Base-by-base conservation (phyloP, 305 asterid species). In the Fraxinus sp. region DNA sequence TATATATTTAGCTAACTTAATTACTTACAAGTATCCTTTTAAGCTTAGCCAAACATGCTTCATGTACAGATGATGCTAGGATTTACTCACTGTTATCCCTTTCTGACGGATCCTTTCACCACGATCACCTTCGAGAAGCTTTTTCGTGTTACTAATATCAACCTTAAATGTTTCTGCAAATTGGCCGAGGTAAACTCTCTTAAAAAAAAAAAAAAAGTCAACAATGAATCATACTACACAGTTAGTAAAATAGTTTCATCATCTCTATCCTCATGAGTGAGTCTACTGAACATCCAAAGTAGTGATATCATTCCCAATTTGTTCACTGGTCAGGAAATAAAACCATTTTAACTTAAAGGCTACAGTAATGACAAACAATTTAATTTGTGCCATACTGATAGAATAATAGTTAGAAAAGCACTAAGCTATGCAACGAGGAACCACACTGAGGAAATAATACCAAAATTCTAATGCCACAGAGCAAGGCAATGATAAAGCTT, bases 91-190 rank as follows among this genome's bases (percentile, higher is more conserved):
- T 16, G 83, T 91, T 46, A 96, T 90, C 86, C 89, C 98, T 73
- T 87, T 94, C 80, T 92, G 89, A 13, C 85, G 89, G 79, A 93
- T 85, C 86, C 81, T 91, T 86, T 87, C 87, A 71, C 98, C 97
- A 77, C 97, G 97, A 81, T 93, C 97, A 55, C 99, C 98, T 86
- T 92, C 93, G 6, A 96, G 96, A 84, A 96, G 98, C 77, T 84
- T 90, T 79, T 88, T 91, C 4, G 98, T 96, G 93, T 91, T 96
- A 89, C 96, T 84, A 41, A 92, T 90, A 85, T 96, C 98, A 81
- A 96, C 99, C 87, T 91, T 82, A 87, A 96, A 96, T 81, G 98
- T 96, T 86, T 91, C 99, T 96, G 89, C 59, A 80, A 46, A 87
- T 78, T 75, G 70, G 78, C 24, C 73, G 83, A 78, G 78, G 64